phyloP scores from a whole-genome alignment of 305 asterid species.

The Fraxinus platypoda region DNA sequence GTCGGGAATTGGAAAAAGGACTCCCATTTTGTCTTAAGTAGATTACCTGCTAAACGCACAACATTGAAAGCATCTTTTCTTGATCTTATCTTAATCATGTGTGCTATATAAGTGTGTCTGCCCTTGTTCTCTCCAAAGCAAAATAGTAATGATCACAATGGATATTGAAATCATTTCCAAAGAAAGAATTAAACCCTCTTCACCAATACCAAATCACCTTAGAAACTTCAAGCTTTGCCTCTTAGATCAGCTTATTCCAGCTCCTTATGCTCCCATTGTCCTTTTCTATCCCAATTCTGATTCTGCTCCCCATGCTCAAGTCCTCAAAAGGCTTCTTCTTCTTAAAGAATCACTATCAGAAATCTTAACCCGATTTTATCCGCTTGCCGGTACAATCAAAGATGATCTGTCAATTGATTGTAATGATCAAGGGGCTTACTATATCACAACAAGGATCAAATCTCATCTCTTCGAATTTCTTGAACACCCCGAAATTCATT shows the following conservation, averaged over 20 bases:
- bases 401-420: slow-evolving; percentile 54
- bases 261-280: slow-evolving; percentile 64
- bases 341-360: slow-evolving; percentile 51
- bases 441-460: slow-evolving; percentile 37
- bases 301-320: slow-evolving; percentile 2
- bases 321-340: slow-evolving; percentile 28
- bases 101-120: neutral
- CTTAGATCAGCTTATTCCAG: slow-evolving; percentile 67
- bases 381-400: slow-evolving; percentile 57
- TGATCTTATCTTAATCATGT: neutral
- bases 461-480: slow-evolving; percentile 38
- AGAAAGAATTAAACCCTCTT: slow-evolving; percentile 56
- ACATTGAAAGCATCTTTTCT: neutral
- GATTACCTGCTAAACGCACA: neutral
- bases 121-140: neutral
- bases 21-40: neutral
- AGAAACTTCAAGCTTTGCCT: slow-evolving; percentile 40
- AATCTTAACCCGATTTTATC: slow-evolving; percentile 45
- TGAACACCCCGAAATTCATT: slow-evolving; percentile 38
- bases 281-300: slow-evolving; percentile 43
- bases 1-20: neutral
- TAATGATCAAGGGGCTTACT: slow-evolving; percentile 59
- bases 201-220: slow-evolving; percentile 58
- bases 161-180: slow-evolving; percentile 40
- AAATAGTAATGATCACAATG: slow-evolving; percentile 16